These are phyloP conservation scores for Schwanniomyces yamadae DNA, from an alignment of 805 yeast genomes.

Conservation along the genomic window DNA sequence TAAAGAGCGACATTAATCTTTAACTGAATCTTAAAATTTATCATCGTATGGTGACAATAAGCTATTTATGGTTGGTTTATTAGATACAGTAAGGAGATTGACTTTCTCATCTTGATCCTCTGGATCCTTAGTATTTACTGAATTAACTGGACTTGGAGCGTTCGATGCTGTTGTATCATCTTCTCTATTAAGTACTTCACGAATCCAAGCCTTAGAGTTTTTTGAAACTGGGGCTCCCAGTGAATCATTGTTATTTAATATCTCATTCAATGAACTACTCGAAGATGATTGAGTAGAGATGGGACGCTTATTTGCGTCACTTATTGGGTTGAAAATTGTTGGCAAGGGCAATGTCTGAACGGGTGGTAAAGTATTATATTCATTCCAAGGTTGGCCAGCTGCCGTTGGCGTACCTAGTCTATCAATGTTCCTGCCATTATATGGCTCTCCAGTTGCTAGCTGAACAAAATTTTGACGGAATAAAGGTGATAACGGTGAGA, in stretches of 20 bases:
- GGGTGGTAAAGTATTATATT: slow-evolving; percentile 7
- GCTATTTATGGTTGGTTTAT: slow-evolving; percentile 31
- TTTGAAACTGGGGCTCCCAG: slow-evolving; percentile 4
- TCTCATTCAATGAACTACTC: background rate
- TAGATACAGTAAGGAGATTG: slow-evolving; percentile 6
- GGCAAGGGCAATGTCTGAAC: slow-evolving; percentile 10
- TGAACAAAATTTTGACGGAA: slow-evolving; percentile 38
- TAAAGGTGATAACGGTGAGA: slow-evolving; percentile 40
- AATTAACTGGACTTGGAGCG: slow-evolving; percentile 1
- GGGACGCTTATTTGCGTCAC: background rate
- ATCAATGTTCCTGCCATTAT: slow-evolving; percentile 1
- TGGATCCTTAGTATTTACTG: background rate
- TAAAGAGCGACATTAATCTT: too few relatives aligned
- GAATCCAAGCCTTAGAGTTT: slow-evolving; percentile 24
- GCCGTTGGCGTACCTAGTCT: background rate
- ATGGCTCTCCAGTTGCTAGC: background rate
- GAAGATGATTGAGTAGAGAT: background rate
- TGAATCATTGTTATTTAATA: background rate
- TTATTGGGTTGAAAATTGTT: slow-evolving; percentile 6
- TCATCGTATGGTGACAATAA: slow-evolving; percentile 28
- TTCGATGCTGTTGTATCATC: background rate
- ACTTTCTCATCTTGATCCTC: background rate
- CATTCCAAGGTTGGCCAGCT: background rate
- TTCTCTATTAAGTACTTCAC: slow-evolving; percentile 24
- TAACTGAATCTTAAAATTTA: slow-evolving; percentile 7